Conservation (phyloP, 148 eudicot genomes). For the Rhododendron henanense region DNA sequence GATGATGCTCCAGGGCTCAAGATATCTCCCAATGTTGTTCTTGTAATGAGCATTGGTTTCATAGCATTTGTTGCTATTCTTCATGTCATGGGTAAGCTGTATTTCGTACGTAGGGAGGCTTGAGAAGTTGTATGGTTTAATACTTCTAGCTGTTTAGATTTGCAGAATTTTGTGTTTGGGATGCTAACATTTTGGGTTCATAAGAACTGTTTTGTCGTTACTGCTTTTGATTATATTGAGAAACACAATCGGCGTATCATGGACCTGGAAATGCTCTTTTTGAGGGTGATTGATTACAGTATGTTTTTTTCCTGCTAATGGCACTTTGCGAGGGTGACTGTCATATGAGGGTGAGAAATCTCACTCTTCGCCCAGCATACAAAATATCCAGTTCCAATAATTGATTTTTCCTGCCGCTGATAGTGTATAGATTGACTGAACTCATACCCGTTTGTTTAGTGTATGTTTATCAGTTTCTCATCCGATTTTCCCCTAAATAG, state of each 20-base stretch:
- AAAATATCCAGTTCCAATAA: not conserved
- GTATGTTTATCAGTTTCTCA: not conserved
- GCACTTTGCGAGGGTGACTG: not conserved
- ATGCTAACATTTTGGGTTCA: not conserved
- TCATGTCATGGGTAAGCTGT: constrained; percentile 69
- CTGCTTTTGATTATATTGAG: not conserved
- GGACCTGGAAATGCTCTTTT: not conserved
- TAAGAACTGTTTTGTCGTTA: not conserved
- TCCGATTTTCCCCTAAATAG: not conserved
- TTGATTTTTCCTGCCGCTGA: not conserved
- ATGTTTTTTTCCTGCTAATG: not conserved
- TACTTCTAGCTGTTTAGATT: not conserved
- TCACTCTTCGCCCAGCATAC: not conserved
- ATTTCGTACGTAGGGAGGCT: constrained; percentile 42
- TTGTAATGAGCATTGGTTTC: constrained; percentile 72
- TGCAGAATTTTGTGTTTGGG: not conserved
- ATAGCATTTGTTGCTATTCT: constrained; percentile 56
- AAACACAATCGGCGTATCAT: not conserved
- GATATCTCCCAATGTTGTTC: constrained; percentile 93
- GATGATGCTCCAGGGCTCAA: constrained; percentile 96
- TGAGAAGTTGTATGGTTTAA: not conserved
- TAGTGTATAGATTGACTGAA: not conserved
- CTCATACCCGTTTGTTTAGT: not conserved
- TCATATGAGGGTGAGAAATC: not conserved
- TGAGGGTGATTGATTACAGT: not conserved